Percentiles rank a stretch among this genome's conserved stretches.
phyloP scores from a whole-genome alignment of 73 alveolate genomes.

The Blepharisma stoltei region DNA sequence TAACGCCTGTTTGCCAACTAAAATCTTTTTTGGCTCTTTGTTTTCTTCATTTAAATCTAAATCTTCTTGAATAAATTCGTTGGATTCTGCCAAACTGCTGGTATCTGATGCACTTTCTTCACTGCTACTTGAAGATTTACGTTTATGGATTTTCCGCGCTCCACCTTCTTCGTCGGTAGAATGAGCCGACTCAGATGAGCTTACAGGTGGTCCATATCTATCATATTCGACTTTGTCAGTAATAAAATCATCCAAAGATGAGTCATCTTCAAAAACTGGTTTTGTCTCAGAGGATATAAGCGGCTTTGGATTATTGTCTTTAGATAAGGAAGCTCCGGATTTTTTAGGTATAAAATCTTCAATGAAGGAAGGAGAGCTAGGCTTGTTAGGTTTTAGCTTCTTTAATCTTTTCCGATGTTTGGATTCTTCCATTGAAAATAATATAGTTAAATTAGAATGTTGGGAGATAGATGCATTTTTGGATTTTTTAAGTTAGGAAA shows the following conservation, averaged over 20 bases:
- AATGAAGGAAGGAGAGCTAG: no score
- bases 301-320: no score
- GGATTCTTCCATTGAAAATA: no score
- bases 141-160: background rate
- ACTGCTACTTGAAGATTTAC: background rate
- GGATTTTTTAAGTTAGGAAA: no score
- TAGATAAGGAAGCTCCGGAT: no score
- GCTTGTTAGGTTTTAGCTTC: no score
- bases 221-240: conserved; percentile 5
- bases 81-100: background rate
- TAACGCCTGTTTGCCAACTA: conserved; percentile 18
- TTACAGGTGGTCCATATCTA: conserved; percentile 3
- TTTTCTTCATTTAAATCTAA: background rate
- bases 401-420: no score
- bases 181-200: conserved; percentile 28
- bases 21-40: background rate
- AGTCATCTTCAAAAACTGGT: conserved; percentile 19
- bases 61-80: background rate
- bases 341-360: no score
- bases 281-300: background rate
- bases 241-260: conserved; percentile 18
- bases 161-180: conserved; percentile 19
- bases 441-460: no score
- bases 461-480: no score
- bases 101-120: conserved; percentile 3